Evolutionary conservation across 441 rosid species (phyloP).

Genomic region (Bocquillonia castaneifolia): DNA sequence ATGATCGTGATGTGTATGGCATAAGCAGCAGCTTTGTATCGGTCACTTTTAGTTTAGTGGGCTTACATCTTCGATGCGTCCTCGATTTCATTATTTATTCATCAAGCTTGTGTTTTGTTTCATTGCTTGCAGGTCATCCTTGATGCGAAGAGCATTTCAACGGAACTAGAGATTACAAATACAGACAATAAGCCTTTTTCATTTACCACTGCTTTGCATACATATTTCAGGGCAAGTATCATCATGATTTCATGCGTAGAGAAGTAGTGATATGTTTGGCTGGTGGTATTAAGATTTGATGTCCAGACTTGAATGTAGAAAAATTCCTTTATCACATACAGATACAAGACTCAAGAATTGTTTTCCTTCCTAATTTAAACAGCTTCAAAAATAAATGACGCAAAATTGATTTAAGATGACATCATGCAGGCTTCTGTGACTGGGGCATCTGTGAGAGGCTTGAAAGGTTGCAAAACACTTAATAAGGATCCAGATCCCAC

Average conservation of each 20-base stretch:
- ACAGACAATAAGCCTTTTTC: conserved; percentile 77
- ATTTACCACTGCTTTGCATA: conserved; percentile 73
- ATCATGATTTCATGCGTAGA: background rate
- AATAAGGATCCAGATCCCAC: conserved; percentile 89
- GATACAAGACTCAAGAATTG: background rate
- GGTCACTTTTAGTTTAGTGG: background rate
- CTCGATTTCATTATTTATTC: background rate
- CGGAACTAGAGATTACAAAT: conserved; percentile 66
- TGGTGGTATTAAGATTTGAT: conserved; percentile 6
- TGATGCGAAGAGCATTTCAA: conserved; percentile 61
- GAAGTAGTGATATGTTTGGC: conserved; percentile 9
- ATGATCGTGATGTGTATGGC: background rate
- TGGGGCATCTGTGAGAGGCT: conserved; percentile 67
- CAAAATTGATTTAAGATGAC: conserved; percentile 14
- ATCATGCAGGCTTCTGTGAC: conserved; percentile 69
- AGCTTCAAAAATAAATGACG: conserved; percentile 20
- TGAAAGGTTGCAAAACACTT: conserved; percentile 85
- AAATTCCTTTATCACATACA: background rate
- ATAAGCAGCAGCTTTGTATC: background rate
- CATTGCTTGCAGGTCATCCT: conserved; percentile 54
- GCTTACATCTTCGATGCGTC: background rate
- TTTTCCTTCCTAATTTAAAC: background rate
- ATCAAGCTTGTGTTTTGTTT: conserved; percentile 15
- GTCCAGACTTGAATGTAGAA: background rate
- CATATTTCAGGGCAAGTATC: conserved; percentile 70